phyloP scores from a whole-genome alignment of 305 asterid species.

The Nicotiana rustica region DNA sequence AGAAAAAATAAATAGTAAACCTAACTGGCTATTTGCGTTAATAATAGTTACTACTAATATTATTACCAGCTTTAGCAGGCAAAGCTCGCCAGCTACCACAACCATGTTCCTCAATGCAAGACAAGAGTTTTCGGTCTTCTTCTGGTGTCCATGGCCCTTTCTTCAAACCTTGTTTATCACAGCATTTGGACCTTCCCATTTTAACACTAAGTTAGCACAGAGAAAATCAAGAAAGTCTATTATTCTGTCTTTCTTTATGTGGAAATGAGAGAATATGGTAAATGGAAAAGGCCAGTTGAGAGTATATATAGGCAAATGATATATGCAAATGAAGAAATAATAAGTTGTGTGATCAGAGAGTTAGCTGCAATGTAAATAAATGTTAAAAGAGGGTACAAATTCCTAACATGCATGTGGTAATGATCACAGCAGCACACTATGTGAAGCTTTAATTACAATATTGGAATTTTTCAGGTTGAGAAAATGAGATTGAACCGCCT shows the following conservation, averaged over 20 bases:
- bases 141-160: constrained; percentile 42
- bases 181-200: constrained; percentile 32
- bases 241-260: not conserved
- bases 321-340: no score
- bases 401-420: not conserved
- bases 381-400: not conserved
- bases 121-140: constrained; percentile 38
- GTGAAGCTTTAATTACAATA: constrained; percentile 3
- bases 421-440: not conserved
- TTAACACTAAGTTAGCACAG: not conserved
- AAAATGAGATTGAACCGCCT: not conserved
- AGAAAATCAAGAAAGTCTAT: not conserved
- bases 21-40: no score
- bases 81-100: constrained; percentile 38
- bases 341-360: not conserved
- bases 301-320: not conserved
- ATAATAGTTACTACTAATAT: no score
- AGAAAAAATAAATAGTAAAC: no score
- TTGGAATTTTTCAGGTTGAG: constrained; percentile 18
- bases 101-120: constrained; percentile 34
- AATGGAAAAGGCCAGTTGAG: not conserved
- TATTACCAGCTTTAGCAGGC: constrained; percentile 37
- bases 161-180: constrained; percentile 30
- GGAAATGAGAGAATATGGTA: constrained; percentile 11
- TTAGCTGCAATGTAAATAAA: constrained; percentile 10